These are phyloP conservation scores for Tagetes erecta DNA, from an alignment of 129 eudicot species.

Conservation along the genomic window DNA sequence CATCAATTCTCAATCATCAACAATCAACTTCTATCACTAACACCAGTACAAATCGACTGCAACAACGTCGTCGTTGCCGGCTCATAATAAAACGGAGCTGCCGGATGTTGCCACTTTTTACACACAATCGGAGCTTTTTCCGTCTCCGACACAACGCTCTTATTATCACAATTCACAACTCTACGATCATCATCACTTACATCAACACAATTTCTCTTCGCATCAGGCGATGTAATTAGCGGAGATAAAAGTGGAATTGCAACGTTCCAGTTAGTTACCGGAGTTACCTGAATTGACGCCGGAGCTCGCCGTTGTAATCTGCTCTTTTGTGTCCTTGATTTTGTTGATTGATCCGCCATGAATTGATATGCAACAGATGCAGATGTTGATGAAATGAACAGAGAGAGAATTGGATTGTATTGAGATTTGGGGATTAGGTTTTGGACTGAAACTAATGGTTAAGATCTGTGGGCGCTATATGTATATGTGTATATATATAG, in stretches of 20 bases:
- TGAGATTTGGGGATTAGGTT: slow-evolving; percentile 32
- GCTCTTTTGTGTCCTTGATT: slow-evolving; percentile 43
- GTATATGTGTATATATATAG: slow-evolving; percentile 22
- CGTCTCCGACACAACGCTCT: slow-evolving; percentile 30
- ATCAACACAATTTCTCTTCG: slow-evolving; percentile 29
- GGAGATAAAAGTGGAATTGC: slow-evolving; percentile 88
- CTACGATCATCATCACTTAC: slow-evolving; percentile 22
- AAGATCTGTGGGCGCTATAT: slow-evolving; percentile 28
- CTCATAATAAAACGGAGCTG: slow-evolving; percentile 80
- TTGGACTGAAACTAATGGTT: slow-evolving; percentile 23
- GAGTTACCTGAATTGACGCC: slow-evolving; percentile 71
- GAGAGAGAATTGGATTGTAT: slow-evolving; percentile 16
- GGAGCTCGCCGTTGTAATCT: slow-evolving; percentile 82
- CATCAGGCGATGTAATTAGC: slow-evolving; percentile 58
- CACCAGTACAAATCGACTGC: slow-evolving; percentile 54
- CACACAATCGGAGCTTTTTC: slow-evolving; percentile 49
- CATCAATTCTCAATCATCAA: slow-evolving; percentile 15
- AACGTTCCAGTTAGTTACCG: slow-evolving; percentile 66
- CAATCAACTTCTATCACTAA: slow-evolving; percentile 28
- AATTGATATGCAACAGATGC: neutral
- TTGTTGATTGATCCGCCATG: slow-evolving; percentile 50
- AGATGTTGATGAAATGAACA: neutral
- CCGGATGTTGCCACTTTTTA: slow-evolving; percentile 92
- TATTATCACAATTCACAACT: slow-evolving; percentile 19
- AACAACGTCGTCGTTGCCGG: slow-evolving; percentile 66